Conservation (phyloP, 2,329 filamentous ascomycete genomes). For the Grosmannia serpens region DNA sequence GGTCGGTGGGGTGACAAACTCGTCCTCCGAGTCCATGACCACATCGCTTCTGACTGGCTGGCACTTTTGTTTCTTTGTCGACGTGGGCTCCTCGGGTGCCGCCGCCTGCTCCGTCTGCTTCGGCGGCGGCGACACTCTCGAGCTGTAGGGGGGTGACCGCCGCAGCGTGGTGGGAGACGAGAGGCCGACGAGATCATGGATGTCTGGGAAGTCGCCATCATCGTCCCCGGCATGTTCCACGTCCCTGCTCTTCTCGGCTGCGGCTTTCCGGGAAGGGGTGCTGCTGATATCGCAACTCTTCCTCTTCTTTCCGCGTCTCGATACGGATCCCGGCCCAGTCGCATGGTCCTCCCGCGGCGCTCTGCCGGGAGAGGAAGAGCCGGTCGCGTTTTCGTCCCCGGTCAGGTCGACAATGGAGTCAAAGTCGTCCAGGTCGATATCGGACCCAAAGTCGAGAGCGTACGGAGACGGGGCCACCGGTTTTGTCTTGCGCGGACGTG, state of each 20-base stretch:
- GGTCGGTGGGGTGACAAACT: slow-evolving; percentile 32
- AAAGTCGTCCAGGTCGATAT: slow-evolving; percentile 16
- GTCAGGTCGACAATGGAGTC: slow-evolving; percentile 24
- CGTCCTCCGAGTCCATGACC: slow-evolving; percentile 47
- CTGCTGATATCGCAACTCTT: slow-evolving; percentile 35
- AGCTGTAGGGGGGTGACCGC: neutral
- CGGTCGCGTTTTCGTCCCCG: slow-evolving; percentile 15
- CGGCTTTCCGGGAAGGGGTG: neutral
- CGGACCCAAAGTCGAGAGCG: slow-evolving; percentile 12
- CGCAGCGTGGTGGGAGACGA: slow-evolving; percentile 18
- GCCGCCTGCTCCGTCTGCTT: slow-evolving; percentile 2
- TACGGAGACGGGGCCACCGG: slow-evolving; percentile 19
- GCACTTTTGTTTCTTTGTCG: slow-evolving; percentile 6
- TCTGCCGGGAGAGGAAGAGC: slow-evolving; percentile 5
- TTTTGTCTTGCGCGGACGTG: slow-evolving; percentile 7
- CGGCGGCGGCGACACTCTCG: neutral
- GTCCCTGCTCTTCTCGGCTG: slow-evolving; percentile 11
- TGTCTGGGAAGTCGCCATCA: slow-evolving; percentile 40
- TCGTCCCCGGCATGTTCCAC: slow-evolving; percentile 11
- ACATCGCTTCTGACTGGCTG: slow-evolving; percentile 18
- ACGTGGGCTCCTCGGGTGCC: slow-evolving; percentile 3
- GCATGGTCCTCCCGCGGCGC: slow-evolving; percentile 22
- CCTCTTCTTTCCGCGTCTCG: slow-evolving; percentile 35
- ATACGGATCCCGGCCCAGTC: slow-evolving; percentile 23
- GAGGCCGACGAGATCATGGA: slow-evolving; percentile 32